phyloP scores from a whole-genome alignment of 148 eudicot genomes.

The Gaultheria prostrata region DNA sequence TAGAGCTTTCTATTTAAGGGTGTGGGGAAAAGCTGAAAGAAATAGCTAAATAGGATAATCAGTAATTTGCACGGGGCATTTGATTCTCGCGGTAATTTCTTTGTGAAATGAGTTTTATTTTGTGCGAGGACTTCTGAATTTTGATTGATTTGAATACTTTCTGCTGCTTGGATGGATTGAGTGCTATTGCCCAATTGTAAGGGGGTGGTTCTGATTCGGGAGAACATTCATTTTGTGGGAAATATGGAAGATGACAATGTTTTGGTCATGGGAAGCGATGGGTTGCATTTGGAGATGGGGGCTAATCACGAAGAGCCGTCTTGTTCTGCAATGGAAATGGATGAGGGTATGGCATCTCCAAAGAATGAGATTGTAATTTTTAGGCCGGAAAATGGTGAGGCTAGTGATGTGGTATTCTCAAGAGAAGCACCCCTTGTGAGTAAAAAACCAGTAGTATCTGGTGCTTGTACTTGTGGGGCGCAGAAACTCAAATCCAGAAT shows the following conservation, averaged over 20 bases:
- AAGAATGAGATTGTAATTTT: conserved; percentile 35
- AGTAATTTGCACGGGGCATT: background rate
- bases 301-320: conserved; percentile 34
- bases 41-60: background rate
- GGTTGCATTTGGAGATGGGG: conserved; percentile 24
- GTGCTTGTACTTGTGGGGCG: conserved; percentile 41
- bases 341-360: conserved; percentile 30
- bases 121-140: background rate
- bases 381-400: conserved; percentile 53
- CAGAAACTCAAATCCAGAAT: conserved; percentile 56
- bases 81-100: background rate
- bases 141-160: background rate
- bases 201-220: conserved; percentile 14
- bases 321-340: conserved; percentile 65
- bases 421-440: conserved; percentile 65
- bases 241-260: conserved; percentile 36
- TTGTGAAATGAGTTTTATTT: background rate
- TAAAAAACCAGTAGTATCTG: conserved; percentile 33
- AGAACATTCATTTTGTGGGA: background rate
- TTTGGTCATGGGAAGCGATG: conserved; percentile 23
- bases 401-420: conserved; percentile 70
- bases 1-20: background rate
- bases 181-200: background rate
- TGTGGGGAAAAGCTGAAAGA: background rate
- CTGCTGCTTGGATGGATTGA: background rate